These are phyloP conservation scores for Aspergillus bombycis DNA, from an alignment of 2,329 filamentous ascomycete genomes.

Conservation along the genomic window DNA sequence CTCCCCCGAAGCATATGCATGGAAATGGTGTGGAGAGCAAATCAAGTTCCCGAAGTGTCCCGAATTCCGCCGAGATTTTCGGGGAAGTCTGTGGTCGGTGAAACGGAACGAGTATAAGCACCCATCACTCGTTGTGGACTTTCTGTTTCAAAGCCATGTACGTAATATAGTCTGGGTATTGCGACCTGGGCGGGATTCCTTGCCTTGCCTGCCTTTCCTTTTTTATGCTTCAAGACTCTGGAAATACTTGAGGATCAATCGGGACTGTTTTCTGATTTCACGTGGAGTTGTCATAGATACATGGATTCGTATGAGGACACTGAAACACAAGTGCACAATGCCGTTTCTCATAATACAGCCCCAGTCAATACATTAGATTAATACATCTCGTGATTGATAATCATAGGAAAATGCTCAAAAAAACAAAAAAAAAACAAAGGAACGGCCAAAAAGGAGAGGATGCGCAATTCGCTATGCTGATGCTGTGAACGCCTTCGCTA, in stretches of 20 bases:
- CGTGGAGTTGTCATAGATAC: neutral
- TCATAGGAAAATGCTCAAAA: neutral
- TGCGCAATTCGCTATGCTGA: neutral
- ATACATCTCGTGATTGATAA: neutral
- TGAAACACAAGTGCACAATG: neutral
- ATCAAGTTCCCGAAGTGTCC: conserved; percentile 25
- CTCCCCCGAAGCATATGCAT: conserved; percentile 1
- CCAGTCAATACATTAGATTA: neutral
- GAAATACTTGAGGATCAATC: neutral
- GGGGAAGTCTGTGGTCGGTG: conserved; percentile 11
- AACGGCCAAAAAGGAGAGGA: neutral
- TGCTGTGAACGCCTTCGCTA: conserved; percentile 3
- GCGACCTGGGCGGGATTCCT: too few relatives aligned
- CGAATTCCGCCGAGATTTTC: conserved; percentile 25
- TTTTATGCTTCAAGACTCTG: neutral
- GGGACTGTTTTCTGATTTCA: neutral
- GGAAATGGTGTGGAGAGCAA: conserved; percentile 12
- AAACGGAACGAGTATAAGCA: conserved; percentile 11
- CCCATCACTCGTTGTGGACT: neutral
- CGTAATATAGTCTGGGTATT: neutral
- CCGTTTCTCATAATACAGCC: neutral
- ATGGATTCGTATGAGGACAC: neutral
- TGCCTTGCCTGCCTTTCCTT: neutral
- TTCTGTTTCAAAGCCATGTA: neutral
- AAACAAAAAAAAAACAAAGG: too few relatives aligned